These are phyloP conservation scores for Raphidocelis subcapitata DNA, from an alignment of 139 green algal species.

Conservation along the genomic window DNA sequence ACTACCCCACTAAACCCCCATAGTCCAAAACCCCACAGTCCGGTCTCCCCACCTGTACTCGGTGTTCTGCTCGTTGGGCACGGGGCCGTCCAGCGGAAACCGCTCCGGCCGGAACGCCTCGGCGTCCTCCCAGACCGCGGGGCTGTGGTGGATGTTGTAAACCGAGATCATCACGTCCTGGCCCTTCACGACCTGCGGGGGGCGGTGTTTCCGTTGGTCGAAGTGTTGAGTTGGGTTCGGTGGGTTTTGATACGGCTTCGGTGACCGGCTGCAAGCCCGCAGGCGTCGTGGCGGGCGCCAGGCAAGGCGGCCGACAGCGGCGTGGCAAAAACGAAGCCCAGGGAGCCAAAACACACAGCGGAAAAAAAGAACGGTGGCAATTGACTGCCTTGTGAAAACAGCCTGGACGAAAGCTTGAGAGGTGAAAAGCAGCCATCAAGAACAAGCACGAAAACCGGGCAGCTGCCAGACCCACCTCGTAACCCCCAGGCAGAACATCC, in stretches of 20 bases:
- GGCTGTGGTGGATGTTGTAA: conserved; percentile 97
- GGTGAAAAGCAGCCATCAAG: too few species aligned
- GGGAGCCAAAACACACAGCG: too few species aligned
- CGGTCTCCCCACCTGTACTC: conserved; percentile 75
- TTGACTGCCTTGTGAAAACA: too few species aligned
- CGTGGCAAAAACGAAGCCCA: too few species aligned
- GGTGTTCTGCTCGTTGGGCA: conserved; percentile 96
- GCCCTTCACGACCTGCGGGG: conserved; percentile 56
- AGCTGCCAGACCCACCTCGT: conserved; percentile 51
- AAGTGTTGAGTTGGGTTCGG: too few species aligned
- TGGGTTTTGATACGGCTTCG: too few species aligned
- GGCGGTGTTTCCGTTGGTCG: neutral
- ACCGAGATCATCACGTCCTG: conserved; percentile 98
- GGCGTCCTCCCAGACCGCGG: conserved; percentile 24
- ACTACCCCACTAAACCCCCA: too few species aligned
- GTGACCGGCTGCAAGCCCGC: neutral
- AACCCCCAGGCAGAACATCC: conserved; percentile 84
- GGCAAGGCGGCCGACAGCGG: too few species aligned
- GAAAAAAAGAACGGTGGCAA: too few species aligned
- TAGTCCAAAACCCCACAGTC: neutral
- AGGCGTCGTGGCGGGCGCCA: neutral
- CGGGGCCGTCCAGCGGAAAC: conserved; percentile 86
- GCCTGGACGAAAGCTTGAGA: too few species aligned
- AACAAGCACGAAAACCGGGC: too few species aligned
- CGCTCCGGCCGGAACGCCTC: conserved; percentile 91